Evolutionary conservation across 495 filamentous ascomycete species (phyloP).

Genomic region (Astrocystis sublimbata): DNA sequence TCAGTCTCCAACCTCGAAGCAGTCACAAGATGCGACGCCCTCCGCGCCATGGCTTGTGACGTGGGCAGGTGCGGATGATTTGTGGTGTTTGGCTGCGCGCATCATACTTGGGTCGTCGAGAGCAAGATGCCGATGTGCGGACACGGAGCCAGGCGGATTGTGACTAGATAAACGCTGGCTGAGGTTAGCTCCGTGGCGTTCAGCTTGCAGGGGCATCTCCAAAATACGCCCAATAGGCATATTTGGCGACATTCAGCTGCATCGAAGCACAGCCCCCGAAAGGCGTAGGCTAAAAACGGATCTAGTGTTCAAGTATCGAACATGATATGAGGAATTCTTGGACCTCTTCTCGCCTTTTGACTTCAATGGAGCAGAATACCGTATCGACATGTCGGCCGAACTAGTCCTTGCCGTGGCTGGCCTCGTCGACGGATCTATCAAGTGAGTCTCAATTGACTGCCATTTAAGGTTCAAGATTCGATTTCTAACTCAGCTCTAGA

Average conservation of each 20-base stretch:
- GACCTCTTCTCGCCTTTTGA: background rate
- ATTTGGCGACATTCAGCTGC: background rate
- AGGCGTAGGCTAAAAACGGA: background rate
- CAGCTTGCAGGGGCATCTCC: background rate
- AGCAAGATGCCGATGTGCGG: background rate
- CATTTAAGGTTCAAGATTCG: background rate
- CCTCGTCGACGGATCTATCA: conserved; percentile 7
- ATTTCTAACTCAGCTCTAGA: background rate
- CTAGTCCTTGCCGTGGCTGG: background rate
- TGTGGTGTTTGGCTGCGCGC: background rate
- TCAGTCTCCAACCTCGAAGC: conserved; percentile 5
- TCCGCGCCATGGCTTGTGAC: background rate
- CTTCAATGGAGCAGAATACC: background rate
- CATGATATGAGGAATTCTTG: background rate
- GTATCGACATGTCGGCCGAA: conserved; percentile 18
- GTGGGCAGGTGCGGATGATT: background rate
- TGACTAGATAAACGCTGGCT: background rate
- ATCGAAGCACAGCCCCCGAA: conserved; percentile 2
- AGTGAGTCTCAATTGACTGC: background rate
- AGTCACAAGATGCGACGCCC: background rate
- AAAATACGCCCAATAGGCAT: conserved; percentile 4
- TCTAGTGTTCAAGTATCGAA: background rate
- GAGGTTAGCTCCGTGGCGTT: background rate
- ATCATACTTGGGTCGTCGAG: background rate
- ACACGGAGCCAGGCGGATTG: conserved; percentile 25